These are phyloP conservation scores for Ramaria rubella DNA, from an alignment of 768 basidiomycete genomes.

Conservation along the genomic window DNA sequence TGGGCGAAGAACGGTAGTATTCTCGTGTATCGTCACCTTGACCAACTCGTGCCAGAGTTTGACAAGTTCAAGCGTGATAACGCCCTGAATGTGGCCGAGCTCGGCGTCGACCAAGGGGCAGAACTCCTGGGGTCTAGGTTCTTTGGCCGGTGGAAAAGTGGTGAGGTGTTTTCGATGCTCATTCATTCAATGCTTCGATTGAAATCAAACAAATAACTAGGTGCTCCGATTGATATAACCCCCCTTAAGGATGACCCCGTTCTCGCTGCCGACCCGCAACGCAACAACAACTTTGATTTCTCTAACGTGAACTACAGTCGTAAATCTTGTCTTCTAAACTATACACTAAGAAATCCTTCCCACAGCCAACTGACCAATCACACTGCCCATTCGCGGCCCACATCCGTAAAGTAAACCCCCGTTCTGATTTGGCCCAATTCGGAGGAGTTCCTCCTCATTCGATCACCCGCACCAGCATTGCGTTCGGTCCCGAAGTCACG, in stretches of 20 bases:
- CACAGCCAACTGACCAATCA: constrained; percentile 16
- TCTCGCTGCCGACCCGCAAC: constrained; percentile 20
- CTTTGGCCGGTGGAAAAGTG: constrained; percentile 35
- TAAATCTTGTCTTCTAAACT: constrained; percentile 24
- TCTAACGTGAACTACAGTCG: constrained; percentile 17
- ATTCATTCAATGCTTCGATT: constrained; percentile 21
- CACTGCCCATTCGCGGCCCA: constrained; percentile 43
- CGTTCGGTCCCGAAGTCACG: constrained; percentile 34
- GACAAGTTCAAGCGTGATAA: constrained; percentile 21
- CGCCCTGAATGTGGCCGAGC: constrained; percentile 16
- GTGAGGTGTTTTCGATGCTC: constrained; percentile 19
- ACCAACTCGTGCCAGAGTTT: constrained; percentile 31
- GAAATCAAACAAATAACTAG: constrained; percentile 26
- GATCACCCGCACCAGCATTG: constrained; percentile 29
- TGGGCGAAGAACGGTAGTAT: constrained; percentile 49
- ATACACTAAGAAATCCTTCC: constrained; percentile 21
- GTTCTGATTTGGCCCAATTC: constrained; percentile 12
- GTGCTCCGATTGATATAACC: constrained; percentile 25
- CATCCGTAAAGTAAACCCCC: constrained; percentile 41
- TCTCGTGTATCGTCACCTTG: constrained; percentile 41
- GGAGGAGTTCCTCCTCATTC: constrained; percentile 13
- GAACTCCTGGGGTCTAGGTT: constrained; percentile 29
- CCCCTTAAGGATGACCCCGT: constrained; percentile 22
- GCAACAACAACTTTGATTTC: constrained; percentile 27
- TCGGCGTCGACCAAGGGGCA: constrained; percentile 17